Evolutionary conservation across 2,329 filamentous ascomycete species (phyloP), one percentile per base, ranked within the genome.

Genomic region (Venturia oleaginea): DNA sequence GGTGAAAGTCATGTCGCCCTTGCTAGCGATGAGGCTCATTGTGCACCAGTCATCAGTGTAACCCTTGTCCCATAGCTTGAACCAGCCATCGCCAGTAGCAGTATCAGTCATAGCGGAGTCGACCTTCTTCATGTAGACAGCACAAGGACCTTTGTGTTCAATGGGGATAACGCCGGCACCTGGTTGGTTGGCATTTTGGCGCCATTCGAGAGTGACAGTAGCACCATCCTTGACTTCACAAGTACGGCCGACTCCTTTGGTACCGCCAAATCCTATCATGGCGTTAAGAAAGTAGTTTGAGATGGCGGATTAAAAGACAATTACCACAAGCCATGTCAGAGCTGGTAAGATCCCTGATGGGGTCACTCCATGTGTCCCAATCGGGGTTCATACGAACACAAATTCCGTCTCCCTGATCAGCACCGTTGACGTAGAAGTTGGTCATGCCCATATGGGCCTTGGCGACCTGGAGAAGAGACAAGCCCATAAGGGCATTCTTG

Each of bases 11-110:
- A 57, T 57, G 6, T 32, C 17, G 10, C 51, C 51, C 27, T 57
- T 57, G 27, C 30, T 57, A 30, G 27, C 51, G 15, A 57, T 57
- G 65, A 92, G 78, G 66, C 84, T 84, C 71, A 90, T 84, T 3
- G 86, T 87, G 75, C 89, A 91, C 87, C 88, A 92, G 72, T 84
- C 77, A 5, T 76, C 72, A 69, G 89, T 80, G 74, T 88, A 90
- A 57, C 86, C 87, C 62, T 87, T 81, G 65, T 89, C 83, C 79
- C 82, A 90, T 71, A 92, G 83, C 80, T 91, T 91, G 81, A 92
- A 89, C 89, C 89, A 92, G 46, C 88, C 88, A 61, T 79, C 76
- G 4, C 88, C 88, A 30, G 80, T 67, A 60, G 62, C 72, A 70
- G 19, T 65, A 61, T 84, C 84, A 15, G 82, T 73, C 61, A 75